phyloP scores from a whole-genome alignment of 345 rosid genomes.

The Arabidopsis arenosa region DNA sequence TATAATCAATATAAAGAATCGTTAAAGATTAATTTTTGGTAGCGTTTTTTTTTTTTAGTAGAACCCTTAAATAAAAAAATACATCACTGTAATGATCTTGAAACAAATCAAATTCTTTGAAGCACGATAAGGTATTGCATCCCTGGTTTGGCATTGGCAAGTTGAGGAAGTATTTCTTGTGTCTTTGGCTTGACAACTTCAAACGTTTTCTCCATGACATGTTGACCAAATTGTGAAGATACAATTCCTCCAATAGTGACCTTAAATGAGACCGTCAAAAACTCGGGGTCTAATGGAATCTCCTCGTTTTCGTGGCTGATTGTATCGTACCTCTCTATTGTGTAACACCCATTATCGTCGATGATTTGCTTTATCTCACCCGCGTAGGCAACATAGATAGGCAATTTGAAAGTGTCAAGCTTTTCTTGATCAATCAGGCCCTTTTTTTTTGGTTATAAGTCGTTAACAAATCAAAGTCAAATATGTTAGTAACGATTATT shows the following conservation, averaged over 20 bases:
- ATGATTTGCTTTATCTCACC: conserved; percentile 36
- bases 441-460: not conserved
- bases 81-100: not conserved
- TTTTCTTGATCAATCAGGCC: conserved; percentile 41
- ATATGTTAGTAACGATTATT: no score
- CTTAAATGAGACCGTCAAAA: conserved; percentile 20
- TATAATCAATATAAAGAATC: not conserved
- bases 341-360: conserved; percentile 25
- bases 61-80: not conserved
- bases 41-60: no score
- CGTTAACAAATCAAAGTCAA: no score
- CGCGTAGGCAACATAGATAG: conserved; percentile 31
- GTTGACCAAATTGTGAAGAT: conserved; percentile 20
- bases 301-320: conserved; percentile 30
- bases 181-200: conserved; percentile 24
- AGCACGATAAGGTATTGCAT: conserved; percentile 34
- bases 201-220: conserved; percentile 29
- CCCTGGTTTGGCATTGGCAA: conserved; percentile 23
- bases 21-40: not conserved
- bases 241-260: conserved; percentile 26
- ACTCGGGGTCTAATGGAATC: conserved; percentile 21
- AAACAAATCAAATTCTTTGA: conserved; percentile 1
- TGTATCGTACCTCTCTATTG: conserved; percentile 26
- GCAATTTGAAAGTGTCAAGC: conserved; percentile 34
- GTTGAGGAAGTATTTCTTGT: conserved; percentile 17